phyloP scores from a whole-genome alignment of 176 grass and related monocot species.

The Puccinellia tenuiflora region DNA sequence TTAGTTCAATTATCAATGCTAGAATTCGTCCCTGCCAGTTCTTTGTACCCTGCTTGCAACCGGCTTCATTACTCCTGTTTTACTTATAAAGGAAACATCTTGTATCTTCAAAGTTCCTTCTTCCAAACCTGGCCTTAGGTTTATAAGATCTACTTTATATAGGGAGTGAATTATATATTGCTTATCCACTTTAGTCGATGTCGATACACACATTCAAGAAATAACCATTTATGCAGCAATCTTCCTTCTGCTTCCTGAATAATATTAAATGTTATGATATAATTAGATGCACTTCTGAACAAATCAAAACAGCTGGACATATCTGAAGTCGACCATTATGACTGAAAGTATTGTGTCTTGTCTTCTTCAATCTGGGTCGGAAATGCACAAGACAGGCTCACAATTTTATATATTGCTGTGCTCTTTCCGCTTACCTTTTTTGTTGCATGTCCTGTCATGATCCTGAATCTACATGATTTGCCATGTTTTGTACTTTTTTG shows the following conservation, averaged over 20 bases:
- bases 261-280: background rate
- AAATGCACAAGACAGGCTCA: background rate
- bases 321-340: conserved; percentile 12
- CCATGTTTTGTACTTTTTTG: background rate
- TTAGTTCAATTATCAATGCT: background rate
- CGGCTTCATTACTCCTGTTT: background rate
- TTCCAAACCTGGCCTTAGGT: background rate
- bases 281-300: background rate
- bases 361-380: background rate
- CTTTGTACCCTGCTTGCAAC: background rate
- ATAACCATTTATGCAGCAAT: background rate
- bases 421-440: background rate
- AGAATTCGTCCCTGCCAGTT: background rate
- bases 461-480: background rate
- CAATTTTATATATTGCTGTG: conserved; percentile 17
- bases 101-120: background rate
- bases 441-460: conserved; percentile 7
- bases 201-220: background rate
- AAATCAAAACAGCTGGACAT: background rate
- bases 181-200: conserved; percentile 1
- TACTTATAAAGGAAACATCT: background rate
- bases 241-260: background rate
- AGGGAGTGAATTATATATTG: background rate
- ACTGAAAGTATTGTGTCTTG: background rate
- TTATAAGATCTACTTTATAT: conserved; percentile 1